Evolutionary conservation across 257 asterid species (phyloP).

Genomic region (Cordia subcordata): DNA sequence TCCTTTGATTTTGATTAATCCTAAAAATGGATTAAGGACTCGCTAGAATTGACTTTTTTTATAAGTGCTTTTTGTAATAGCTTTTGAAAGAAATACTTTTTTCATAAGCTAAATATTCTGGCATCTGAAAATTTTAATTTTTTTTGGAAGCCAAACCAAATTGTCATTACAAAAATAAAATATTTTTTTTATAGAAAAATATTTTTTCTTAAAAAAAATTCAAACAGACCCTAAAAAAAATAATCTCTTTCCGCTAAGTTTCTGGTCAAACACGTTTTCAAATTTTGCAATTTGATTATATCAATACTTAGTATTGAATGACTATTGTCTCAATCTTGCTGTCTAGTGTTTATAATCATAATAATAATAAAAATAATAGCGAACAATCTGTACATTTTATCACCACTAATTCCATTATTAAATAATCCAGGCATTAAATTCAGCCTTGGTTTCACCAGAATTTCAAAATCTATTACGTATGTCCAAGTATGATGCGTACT

Average conservation of each 20-base stretch:
- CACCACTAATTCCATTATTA: neutral
- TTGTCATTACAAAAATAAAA: no score
- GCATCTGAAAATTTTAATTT: no score
- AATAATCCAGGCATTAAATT: neutral
- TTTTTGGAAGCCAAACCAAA: no score
- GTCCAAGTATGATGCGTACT: neutral
- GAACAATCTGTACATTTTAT: neutral
- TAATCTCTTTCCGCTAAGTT: slow-evolving; percentile 11
- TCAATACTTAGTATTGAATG: slow-evolving; percentile 36
- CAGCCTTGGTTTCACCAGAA: slow-evolving; percentile 17
- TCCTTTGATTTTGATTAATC: neutral
- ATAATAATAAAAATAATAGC: no score
- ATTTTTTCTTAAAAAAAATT: no score
- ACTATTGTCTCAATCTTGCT: slow-evolving; percentile 18
- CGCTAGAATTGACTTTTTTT: no score
- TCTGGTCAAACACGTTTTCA: slow-evolving; percentile 42
- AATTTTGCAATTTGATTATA: slow-evolving; percentile 27
- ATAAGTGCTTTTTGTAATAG: no score
- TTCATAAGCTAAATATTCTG: no score
- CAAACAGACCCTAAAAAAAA: neutral
- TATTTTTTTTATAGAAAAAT: no score
- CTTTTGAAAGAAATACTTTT: no score
- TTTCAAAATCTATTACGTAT: neutral
- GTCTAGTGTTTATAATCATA: neutral
- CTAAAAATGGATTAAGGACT: neutral